A percentile compares a stretch with the other conserved stretches of the same genome.
Evolutionary conservation across 441 rosid genomes (phyloP).

Genomic region (Adansonia gregorii): DNA sequence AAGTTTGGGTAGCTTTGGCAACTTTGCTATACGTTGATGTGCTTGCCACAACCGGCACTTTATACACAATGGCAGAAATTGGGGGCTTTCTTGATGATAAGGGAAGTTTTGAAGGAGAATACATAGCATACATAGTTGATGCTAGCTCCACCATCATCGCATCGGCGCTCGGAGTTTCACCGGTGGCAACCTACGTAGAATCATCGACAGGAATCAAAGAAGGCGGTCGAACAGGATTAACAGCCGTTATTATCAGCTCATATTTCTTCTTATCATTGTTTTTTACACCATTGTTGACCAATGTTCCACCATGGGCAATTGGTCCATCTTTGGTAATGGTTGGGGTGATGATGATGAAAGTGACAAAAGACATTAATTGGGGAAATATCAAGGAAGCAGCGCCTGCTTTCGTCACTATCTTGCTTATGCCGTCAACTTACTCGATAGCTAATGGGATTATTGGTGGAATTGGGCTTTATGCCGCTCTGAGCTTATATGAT

Average conservation of each 20-base stretch:
- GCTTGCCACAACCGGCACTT: conserved; percentile 66
- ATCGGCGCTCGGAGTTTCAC: conserved; percentile 68
- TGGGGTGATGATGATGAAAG: conserved; percentile 89
- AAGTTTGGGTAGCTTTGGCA: conserved; percentile 71
- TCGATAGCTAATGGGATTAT: conserved; percentile 87
- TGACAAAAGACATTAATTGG: conserved; percentile 74
- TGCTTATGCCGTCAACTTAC: conserved; percentile 84
- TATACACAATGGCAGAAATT: conserved; percentile 81
- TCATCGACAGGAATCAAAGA: conserved; percentile 86
- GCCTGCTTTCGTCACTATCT: conserved; percentile 81
- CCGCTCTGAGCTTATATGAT: conserved; percentile 68
- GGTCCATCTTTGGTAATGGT: conserved; percentile 83
- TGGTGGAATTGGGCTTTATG: conserved; percentile 68
- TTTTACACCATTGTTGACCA: conserved; percentile 67
- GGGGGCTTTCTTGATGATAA: conserved; percentile 62
- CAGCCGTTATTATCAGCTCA: conserved; percentile 64
- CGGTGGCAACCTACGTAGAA: conserved; percentile 67
- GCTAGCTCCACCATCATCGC: conserved; percentile 78
- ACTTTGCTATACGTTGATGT: conserved; percentile 76
- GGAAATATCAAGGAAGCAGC: conserved; percentile 64
- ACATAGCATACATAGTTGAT: conserved; percentile 76
- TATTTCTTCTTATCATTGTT: conserved; percentile 66
- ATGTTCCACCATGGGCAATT: conserved; percentile 89
- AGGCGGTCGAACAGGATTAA: conserved; percentile 88
- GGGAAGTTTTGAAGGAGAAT: conserved; percentile 81